Evolutionary conservation across 495 filamentous ascomycete species (phyloP), one percentile per base, ranked within the genome.

Genomic region (Tirmania nivea): DNA sequence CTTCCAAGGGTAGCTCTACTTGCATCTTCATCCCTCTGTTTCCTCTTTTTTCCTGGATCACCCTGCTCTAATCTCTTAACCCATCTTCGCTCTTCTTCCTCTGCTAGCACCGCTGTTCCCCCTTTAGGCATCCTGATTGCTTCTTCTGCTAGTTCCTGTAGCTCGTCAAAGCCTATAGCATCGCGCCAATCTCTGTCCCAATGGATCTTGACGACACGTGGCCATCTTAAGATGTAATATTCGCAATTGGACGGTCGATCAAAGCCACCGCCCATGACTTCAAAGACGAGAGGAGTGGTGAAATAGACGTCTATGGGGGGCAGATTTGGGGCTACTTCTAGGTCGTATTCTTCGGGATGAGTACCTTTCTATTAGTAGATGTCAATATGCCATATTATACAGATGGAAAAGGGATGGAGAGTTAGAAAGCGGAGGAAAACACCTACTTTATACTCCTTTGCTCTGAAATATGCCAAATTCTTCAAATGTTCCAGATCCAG

Each of bases 141-240:
- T 34, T 66, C 62, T 20, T 70, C 61, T 10, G 80, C 79, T 49
- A 77, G 59, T 34, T 67, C 58, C 55, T 78, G 75, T 34, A 84
- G 57, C 54, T 80, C 78, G 1, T 67, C 55, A 48, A 78, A 75
- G 19, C 71, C 70, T 17, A 72, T 65, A 7, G 75, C 65, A 51
- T 82, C 78, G 37, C 70, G 67, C 61, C 73, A 76, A 0, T 67
- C 67, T 34, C 78, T 67, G 52, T 83, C 78, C 50, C 63, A 69
- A 52, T 80, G 77, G 7, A 83, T 64, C 58, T 81, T 83, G 50
- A 70, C 59, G 12, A 80, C 69, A 5, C 80, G 72, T 0, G 80
- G 77, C 58, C 80, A 81, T 3, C 80, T 75, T 56, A 82, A 76
- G 16, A 74, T 71, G 60, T 68, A 81, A 56, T 74, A 78, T 14